Percentiles rank a stretch among this genome's conserved stretches.
These are phyloP conservation scores for Litchi chinensis DNA, from an alignment of 345 rosid genomes.

Conservation along the genomic window DNA sequence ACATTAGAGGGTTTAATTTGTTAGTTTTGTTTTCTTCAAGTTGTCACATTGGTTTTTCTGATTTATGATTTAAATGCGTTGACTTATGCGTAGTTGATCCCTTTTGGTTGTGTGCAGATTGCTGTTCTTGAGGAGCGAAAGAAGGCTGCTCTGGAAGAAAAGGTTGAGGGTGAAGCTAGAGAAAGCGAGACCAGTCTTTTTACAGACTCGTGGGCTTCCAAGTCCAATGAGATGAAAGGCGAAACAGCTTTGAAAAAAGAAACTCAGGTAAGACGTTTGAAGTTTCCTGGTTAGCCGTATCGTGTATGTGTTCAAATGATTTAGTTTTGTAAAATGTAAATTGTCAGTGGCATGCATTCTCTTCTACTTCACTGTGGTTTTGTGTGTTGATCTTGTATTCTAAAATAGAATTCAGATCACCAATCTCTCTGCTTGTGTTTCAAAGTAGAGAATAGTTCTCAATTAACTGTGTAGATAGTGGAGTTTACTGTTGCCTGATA, in stretches of 20 bases:
- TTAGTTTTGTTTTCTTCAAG: not conserved
- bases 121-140: slow-evolving; percentile 68
- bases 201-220: slow-evolving; percentile 29
- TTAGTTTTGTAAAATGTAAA: not conserved
- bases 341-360: not conserved
- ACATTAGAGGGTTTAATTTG: too few species aligned
- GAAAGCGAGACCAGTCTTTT: slow-evolving; percentile 36
- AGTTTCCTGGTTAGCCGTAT: not conserved
- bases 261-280: slow-evolving; percentile 35
- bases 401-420: too few species aligned
- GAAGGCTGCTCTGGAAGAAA: slow-evolving; percentile 38
- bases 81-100: slow-evolving; percentile 6
- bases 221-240: slow-evolving; percentile 37
- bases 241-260: slow-evolving; percentile 34
- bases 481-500: not conserved
- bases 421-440: too few species aligned
- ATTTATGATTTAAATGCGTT: not conserved
- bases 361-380: not conserved
- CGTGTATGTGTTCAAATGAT: not conserved
- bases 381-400: too few species aligned
- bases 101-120: slow-evolving; percentile 43
- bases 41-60: not conserved
- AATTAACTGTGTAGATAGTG: too few species aligned
- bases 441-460: too few species aligned
- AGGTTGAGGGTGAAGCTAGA: slow-evolving; percentile 46